These are phyloP conservation scores for Sabuloglossum arenarium DNA, from an alignment of 495 filamentous ascomycete genomes.

Conservation along the genomic window DNA sequence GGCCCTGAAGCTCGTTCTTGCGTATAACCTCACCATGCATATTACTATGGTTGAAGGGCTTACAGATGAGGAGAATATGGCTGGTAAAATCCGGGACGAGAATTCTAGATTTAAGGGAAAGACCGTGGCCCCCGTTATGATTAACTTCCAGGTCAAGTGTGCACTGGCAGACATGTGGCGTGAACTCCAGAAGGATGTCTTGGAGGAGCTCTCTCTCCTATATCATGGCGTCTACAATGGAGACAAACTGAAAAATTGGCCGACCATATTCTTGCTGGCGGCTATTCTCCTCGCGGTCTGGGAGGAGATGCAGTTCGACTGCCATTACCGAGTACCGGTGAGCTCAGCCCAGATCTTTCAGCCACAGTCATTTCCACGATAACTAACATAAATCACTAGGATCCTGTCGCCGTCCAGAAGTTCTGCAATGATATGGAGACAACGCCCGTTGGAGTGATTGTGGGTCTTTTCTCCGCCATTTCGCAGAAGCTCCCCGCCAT, in stretches of 20 bases:
- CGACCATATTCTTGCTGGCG: constrained; percentile 87
- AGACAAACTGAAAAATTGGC: constrained; percentile 91
- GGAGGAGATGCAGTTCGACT: constrained; percentile 96
- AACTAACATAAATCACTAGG: constrained; percentile 16
- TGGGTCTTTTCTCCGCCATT: constrained; percentile 85
- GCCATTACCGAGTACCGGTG: constrained; percentile 66
- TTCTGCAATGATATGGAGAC: constrained; percentile 92
- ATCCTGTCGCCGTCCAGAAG: constrained; percentile 61
- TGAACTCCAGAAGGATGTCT: constrained; percentile 78
- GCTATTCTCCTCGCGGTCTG: constrained; percentile 78
- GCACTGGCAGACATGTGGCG: constrained; percentile 93
- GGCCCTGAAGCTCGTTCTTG: constrained; percentile 73
- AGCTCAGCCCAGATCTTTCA: constrained; percentile 4
- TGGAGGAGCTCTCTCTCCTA: constrained; percentile 72
- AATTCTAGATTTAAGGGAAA: constrained; percentile 68
- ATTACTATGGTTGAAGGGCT: constrained; percentile 81
- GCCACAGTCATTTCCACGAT: not conserved
- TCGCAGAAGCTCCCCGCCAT: constrained; percentile 82
- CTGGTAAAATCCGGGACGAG: constrained; percentile 59
- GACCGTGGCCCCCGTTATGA: constrained; percentile 83
- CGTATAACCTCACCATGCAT: constrained; percentile 81
- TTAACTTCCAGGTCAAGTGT: constrained; percentile 95
- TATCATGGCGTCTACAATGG: constrained; percentile 89
- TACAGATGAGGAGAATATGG: constrained; percentile 53
- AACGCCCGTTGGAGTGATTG: constrained; percentile 81